Evolutionary conservation across 2,329 filamentous ascomycete genomes (phyloP).

Genomic region (Ophiostoma himal-ulmi): DNA sequence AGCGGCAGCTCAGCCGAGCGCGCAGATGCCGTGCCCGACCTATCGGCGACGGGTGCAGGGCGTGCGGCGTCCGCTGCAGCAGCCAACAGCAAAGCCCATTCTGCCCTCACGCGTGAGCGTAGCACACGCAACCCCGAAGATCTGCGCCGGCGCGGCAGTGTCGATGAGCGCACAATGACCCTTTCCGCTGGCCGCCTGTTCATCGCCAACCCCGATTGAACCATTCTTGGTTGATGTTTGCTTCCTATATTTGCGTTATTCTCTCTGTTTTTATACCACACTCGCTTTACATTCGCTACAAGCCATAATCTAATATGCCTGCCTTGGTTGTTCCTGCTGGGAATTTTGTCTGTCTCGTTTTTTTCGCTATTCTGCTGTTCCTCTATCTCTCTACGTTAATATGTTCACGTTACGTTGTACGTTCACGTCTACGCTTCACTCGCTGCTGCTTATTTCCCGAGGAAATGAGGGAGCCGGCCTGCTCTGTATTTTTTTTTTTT

Average conservation of each 20-base stretch:
- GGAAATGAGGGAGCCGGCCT: not conserved
- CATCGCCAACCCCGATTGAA: constrained; percentile 76
- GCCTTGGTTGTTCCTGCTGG: not conserved
- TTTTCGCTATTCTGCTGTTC: not conserved
- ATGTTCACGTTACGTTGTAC: constrained; percentile 13
- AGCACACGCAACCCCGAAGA: constrained; percentile 64
- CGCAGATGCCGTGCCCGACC: constrained; percentile 55
- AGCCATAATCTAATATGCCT: constrained; percentile 3
- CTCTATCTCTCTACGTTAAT: not conserved
- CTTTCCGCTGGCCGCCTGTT: constrained; percentile 69
- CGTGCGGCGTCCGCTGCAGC: constrained; percentile 40
- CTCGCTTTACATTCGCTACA: constrained; percentile 8
- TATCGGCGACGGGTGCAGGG: constrained; percentile 29
- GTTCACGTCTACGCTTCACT: constrained; percentile 3
- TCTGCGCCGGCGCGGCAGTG: constrained; percentile 68
- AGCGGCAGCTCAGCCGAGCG: constrained; percentile 56
- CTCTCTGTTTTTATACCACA: not conserved
- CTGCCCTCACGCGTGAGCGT: constrained; percentile 57
- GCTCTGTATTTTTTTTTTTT: not conserved
- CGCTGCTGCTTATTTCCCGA: not conserved
- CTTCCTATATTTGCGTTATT: not conserved
- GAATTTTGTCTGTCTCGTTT: not conserved
- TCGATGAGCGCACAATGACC: constrained; percentile 75
- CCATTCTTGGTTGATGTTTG: not conserved
- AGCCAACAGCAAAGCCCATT: constrained; percentile 53